These are phyloP conservation scores for Amaranthus cruentus DNA, from an alignment of 148 eudicot species.

Conservation along the genomic window DNA sequence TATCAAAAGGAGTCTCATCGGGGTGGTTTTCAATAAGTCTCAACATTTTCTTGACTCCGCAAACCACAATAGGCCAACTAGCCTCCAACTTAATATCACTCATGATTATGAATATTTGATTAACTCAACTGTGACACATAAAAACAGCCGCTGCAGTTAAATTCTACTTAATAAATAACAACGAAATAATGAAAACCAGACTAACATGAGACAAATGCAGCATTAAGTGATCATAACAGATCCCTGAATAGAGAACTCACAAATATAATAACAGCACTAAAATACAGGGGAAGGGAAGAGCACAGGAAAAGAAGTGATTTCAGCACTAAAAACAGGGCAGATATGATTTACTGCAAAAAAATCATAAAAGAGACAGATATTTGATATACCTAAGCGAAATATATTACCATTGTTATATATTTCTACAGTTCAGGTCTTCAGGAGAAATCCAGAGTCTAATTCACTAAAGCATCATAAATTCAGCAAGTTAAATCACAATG, in stretches of 20 bases:
- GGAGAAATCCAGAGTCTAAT: not conserved
- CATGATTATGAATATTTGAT: not conserved
- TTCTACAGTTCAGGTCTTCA: not conserved
- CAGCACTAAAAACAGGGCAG: not conserved
- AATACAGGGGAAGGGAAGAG: not conserved
- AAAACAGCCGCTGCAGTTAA: not conserved
- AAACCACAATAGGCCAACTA: slow-evolving; percentile 36
- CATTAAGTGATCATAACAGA: not conserved
- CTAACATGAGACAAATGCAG: not conserved
- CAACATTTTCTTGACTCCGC: slow-evolving; percentile 34
- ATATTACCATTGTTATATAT: not conserved
- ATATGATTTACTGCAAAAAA: not conserved
- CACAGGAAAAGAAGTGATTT: not conserved
- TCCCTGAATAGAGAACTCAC: not conserved
- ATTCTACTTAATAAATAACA: not conserved
- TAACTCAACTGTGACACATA: slow-evolving; percentile 7
- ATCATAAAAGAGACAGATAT: not conserved
- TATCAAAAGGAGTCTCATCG: slow-evolving; percentile 36
- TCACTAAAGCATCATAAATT: not conserved
- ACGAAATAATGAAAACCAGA: not conserved
- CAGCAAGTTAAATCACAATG: not conserved
- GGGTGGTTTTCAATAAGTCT: slow-evolving; percentile 32
- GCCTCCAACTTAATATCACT: slow-evolving; percentile 24
- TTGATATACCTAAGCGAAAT: not conserved
- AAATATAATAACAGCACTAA: not conserved